These are phyloP conservation scores for Penstemon newberryi DNA, from an alignment of 257 asterid genomes.

Conservation along the genomic window DNA sequence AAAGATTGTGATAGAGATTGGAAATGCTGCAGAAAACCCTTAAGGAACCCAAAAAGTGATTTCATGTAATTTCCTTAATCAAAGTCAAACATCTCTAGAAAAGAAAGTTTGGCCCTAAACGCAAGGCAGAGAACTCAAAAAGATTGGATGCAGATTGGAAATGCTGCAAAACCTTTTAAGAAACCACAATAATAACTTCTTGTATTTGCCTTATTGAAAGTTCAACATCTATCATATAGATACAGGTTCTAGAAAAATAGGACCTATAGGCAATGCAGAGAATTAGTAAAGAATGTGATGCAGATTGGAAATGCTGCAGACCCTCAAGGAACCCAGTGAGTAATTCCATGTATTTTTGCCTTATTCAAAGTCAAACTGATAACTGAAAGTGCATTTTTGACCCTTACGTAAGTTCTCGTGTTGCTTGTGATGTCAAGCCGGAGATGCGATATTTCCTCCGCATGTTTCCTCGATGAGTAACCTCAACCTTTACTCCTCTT, in stretches of 20 bases:
- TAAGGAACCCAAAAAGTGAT: neutral
- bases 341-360: neutral
- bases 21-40: neutral
- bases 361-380: neutral
- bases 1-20: neutral
- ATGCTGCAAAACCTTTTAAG: neutral
- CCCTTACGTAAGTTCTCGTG: conserved; percentile 84
- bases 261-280: neutral
- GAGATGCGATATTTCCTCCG: conserved; percentile 88
- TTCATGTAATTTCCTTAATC: neutral
- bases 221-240: neutral
- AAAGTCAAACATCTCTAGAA: neutral
- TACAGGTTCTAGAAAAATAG: neutral
- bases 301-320: neutral
- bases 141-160: neutral
- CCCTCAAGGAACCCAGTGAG: neutral
- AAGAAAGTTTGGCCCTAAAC: neutral
- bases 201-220: neutral
- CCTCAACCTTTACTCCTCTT: conserved; percentile 96
- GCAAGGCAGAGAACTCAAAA: neutral
- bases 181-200: neutral
- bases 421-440: conserved; percentile 91
- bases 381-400: neutral
- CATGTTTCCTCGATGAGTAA: conserved; percentile 96
- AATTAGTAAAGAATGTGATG: neutral